A percentile compares a stretch with the other conserved stretches of the same genome.
These are phyloP conservation scores for Neofusicoccum kwambonambiense DNA, from an alignment of 2,329 filamentous ascomycete genomes.

Conservation along the genomic window DNA sequence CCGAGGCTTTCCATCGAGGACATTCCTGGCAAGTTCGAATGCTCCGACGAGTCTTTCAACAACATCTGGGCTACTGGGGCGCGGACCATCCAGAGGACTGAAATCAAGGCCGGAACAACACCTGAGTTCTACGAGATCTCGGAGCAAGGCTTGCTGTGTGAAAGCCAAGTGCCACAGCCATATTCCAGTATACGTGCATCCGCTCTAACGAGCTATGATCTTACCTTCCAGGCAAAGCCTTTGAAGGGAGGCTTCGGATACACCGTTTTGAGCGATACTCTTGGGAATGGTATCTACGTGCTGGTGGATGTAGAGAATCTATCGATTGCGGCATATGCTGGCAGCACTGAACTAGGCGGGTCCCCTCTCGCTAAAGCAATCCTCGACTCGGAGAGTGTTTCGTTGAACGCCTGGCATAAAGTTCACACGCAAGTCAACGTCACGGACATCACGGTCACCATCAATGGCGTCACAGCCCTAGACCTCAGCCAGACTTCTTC, in stretches of 20 bases:
- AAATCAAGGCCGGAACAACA: constrained; percentile 28
- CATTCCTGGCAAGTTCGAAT: constrained; percentile 31
- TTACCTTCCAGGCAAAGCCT: constrained; percentile 31
- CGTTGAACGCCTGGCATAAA: background rate
- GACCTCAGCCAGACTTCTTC: constrained; percentile 28
- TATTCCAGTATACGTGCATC: constrained; percentile 21
- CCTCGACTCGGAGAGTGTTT: background rate
- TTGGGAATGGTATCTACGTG: constrained; percentile 25
- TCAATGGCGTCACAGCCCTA: constrained; percentile 24
- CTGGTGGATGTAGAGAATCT: constrained; percentile 22
- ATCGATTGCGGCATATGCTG: constrained; percentile 12
- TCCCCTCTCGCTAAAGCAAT: background rate
- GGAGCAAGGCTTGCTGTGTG: constrained; percentile 28
- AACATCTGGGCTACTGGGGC: constrained; percentile 33
- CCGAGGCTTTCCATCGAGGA: constrained; percentile 26
- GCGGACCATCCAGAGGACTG: constrained; percentile 33
- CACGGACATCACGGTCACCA: background rate
- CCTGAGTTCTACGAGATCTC: constrained; percentile 30
- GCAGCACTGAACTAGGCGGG: background rate
- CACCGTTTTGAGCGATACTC: constrained; percentile 30
- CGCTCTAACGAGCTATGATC: constrained; percentile 24
- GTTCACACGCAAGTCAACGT: background rate
- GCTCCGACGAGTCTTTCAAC: constrained; percentile 29
- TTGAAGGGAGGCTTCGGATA: constrained; percentile 31
- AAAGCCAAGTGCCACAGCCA: constrained; percentile 29